Evolutionary conservation across 441 rosid genomes (phyloP).

Genomic region (Flueggea neowawraea): DNA sequence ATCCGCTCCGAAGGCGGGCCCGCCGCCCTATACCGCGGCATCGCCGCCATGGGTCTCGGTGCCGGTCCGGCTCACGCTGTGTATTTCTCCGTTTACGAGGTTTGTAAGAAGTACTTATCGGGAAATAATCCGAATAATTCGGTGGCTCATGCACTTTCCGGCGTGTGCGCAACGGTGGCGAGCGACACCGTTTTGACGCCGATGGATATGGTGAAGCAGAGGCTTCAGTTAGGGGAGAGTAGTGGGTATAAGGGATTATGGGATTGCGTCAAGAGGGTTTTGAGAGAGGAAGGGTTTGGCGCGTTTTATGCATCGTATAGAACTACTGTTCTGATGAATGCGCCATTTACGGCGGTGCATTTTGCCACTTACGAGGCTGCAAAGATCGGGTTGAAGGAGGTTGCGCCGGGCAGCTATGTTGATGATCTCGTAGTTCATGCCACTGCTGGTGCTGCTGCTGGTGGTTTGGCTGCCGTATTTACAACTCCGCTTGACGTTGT

Average conservation of each 20-base stretch:
- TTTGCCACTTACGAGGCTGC: conserved; percentile 79
- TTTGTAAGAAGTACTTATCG: conserved; percentile 61
- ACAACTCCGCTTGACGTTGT: conserved; percentile 94
- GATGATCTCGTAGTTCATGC: conserved; percentile 85
- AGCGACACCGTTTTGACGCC: conserved; percentile 92
- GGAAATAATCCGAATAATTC: conserved; percentile 55
- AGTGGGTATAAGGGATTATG: conserved; percentile 60
- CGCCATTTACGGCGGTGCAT: conserved; percentile 88
- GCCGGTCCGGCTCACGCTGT: conserved; percentile 98
- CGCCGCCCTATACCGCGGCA: conserved; percentile 71
- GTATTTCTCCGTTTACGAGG: conserved; percentile 78
- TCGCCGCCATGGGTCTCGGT: conserved; percentile 90
- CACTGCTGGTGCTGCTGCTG: conserved; percentile 92
- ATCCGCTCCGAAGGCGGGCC: conserved; percentile 69
- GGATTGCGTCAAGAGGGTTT: conserved; percentile 65
- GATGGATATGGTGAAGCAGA: conserved; percentile 95
- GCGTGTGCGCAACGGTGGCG: conserved; percentile 69
- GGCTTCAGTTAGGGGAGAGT: conserved; percentile 62
- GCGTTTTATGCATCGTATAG: conserved; percentile 87
- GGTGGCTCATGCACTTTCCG: conserved; percentile 74
- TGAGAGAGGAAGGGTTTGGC: conserved; percentile 69
- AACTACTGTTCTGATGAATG: conserved; percentile 93
- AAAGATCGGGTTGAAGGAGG: conserved; percentile 59
- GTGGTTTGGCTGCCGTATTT: conserved; percentile 65
- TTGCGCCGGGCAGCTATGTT: conserved; percentile 57